Evolutionary conservation across 1,284 basidiomycete species (phyloP).

Genomic region (Sanguinoderma infundibulare): DNA sequence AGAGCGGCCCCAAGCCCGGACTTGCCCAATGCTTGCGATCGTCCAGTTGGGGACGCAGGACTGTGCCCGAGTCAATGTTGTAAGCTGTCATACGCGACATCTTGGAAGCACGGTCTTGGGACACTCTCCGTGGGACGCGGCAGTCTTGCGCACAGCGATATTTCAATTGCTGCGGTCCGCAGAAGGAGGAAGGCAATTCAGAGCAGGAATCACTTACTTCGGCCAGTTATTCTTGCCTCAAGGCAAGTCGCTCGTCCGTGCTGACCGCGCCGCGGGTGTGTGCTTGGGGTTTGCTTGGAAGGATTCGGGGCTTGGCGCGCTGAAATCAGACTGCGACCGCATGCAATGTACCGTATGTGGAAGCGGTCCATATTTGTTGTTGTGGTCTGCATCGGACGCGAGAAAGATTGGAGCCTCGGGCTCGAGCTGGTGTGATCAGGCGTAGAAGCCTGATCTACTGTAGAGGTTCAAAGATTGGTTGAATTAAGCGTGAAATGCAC

Average conservation of each 20-base stretch:
- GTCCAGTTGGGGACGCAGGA: no score
- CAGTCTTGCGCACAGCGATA: not conserved
- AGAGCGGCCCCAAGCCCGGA: no score
- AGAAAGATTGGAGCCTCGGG: no score
- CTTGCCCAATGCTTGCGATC: no score
- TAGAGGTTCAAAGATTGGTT: no score
- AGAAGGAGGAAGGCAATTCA: not conserved
- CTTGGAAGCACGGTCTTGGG: no score
- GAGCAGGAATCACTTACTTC: not conserved
- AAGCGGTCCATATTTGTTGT: not conserved
- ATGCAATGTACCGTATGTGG: not conserved
- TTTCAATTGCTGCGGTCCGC: not conserved
- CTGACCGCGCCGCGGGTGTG: not conserved
- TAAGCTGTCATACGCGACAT: not conserved
- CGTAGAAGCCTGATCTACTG: no score
- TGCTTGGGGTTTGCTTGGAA: not conserved
- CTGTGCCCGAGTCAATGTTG: no score
- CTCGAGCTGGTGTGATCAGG: no score
- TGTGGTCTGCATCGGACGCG: not conserved
- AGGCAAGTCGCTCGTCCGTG: not conserved
- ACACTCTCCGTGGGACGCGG: not conserved
- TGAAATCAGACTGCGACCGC: not conserved
- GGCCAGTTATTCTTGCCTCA: not conserved
- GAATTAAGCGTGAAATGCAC: no score
- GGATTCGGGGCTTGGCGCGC: not conserved